phyloP scores from a whole-genome alignment of 306 rosid species.

The Hippophae gyantsensis region DNA sequence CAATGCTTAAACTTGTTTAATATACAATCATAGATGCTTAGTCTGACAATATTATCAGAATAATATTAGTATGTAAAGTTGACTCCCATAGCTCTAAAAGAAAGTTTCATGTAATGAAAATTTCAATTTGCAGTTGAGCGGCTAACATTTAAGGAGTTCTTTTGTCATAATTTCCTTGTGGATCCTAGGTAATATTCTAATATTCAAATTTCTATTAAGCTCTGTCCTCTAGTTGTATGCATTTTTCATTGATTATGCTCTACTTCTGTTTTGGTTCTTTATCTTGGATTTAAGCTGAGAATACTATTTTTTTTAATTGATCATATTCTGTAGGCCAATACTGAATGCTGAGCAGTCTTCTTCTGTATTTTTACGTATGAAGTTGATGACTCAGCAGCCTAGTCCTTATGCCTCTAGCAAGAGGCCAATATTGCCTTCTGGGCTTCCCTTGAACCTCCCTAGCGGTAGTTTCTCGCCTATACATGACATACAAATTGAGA shows the following conservation, averaged over 20 bases:
- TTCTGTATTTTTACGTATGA: constrained; percentile 24
- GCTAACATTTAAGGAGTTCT: constrained; percentile 73
- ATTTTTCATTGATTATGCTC: constrained; percentile 1
- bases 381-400: constrained; percentile 20
- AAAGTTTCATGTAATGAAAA: constrained; percentile 20
- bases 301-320: constrained; percentile 15
- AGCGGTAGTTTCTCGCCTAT: constrained; percentile 23
- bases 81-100: constrained; percentile 8
- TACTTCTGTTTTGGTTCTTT: constrained; percentile 9
- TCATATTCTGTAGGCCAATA: constrained; percentile 29
- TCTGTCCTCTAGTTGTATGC: background rate
- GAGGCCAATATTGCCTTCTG: constrained; percentile 26
- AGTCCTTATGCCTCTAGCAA: constrained; percentile 21
- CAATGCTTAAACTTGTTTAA: constrained; percentile 10
- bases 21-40: background rate
- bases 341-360: constrained; percentile 31
- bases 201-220: background rate
- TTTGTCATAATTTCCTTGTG: constrained; percentile 56
- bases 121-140: constrained; percentile 75
- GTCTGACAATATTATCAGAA: constrained; percentile 2
- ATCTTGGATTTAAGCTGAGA: background rate
- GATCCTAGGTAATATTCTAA: constrained; percentile 47
- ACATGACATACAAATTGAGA: constrained; percentile 14
- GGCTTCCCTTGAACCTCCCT: constrained; percentile 24
- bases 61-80: constrained; percentile 1